Conservation (phyloP, 2,329 filamentous ascomycete genomes). For the Pseudocercospora fijiensis region DNA sequence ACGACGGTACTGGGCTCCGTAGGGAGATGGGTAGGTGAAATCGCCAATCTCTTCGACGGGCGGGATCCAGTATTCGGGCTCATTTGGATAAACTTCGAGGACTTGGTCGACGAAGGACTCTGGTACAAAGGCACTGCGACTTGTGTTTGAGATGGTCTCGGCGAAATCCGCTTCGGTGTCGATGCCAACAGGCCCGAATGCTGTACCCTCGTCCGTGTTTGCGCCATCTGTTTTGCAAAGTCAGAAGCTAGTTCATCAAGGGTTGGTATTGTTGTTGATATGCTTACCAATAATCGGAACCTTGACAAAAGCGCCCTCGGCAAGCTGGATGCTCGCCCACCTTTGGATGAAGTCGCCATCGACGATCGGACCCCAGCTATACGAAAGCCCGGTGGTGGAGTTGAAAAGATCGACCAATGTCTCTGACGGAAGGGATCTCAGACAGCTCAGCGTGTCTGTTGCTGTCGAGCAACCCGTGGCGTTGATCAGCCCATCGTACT, state of each 20-base stretch:
- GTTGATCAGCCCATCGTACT: slow-evolving; percentile 63
- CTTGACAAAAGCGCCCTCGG: slow-evolving; percentile 59
- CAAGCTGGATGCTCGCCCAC: slow-evolving; percentile 56
- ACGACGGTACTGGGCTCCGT: slow-evolving; percentile 55
- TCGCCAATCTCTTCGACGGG: slow-evolving; percentile 39
- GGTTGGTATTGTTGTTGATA: too few relatives aligned
- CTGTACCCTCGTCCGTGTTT: slow-evolving; percentile 65
- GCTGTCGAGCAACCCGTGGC: slow-evolving; percentile 59
- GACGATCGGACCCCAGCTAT: slow-evolving; percentile 46
- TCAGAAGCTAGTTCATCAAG: too few relatives aligned
- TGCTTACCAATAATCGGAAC: slow-evolving; percentile 42
- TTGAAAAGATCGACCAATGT: slow-evolving; percentile 35
- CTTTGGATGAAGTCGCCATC: slow-evolving; percentile 59
- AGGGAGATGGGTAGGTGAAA: slow-evolving; percentile 39
- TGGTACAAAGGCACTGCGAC: slow-evolving; percentile 23
- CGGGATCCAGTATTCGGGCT: slow-evolving; percentile 52
- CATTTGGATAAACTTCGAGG: slow-evolving; percentile 54
- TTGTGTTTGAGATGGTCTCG: slow-evolving; percentile 39
- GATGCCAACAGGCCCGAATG: slow-evolving; percentile 55
- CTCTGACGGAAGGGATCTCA: slow-evolving; percentile 51
- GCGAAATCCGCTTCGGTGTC: slow-evolving; percentile 57
- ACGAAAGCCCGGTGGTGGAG: slow-evolving; percentile 30
- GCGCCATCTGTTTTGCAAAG: slow-evolving; percentile 52
- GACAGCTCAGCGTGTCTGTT: slow-evolving; percentile 62
- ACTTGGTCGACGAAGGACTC: slow-evolving; percentile 40